phyloP scores from a whole-genome alignment of 108 stramenopile species.

The Cylindrotheca fusiformis region DNA sequence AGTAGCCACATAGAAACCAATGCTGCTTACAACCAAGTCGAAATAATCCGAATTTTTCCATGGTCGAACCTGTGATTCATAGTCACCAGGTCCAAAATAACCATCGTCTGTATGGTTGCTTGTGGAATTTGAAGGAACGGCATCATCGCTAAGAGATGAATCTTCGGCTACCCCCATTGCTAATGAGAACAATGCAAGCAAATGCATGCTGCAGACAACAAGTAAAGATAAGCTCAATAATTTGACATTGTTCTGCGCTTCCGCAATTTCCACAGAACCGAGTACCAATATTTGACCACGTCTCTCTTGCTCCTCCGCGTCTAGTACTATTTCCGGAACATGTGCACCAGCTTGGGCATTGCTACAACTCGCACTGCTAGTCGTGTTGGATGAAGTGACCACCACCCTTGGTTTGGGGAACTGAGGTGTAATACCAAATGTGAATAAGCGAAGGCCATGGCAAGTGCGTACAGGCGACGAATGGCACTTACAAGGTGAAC shows the following conservation, averaged over 20 bases:
- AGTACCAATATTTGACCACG: conserved; percentile 75
- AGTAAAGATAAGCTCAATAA: conserved; percentile 73
- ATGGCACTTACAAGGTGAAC: conserved; percentile 78
- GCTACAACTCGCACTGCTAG: conserved; percentile 23
- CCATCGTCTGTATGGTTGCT: conserved; percentile 10
- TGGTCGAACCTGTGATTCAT: conserved; percentile 32
- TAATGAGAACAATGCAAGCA: conserved; percentile 59
- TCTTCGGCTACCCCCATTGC: conserved; percentile 55
- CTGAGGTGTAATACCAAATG: no score
- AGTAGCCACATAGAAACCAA: conserved; percentile 72
- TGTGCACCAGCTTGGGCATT: conserved; percentile 75
- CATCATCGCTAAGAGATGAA: conserved; percentile 22
- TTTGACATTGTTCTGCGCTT: conserved; percentile 79
- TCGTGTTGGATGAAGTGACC: no score
- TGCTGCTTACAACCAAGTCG: conserved; percentile 49
- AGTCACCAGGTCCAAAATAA: conserved; percentile 1
- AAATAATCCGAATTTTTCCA: conserved; percentile 67
- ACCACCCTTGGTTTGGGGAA: conserved; percentile 84
- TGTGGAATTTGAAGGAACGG: neutral
- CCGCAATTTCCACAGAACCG: conserved; percentile 64
- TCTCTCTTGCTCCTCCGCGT: conserved; percentile 69
- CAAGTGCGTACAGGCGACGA: no score
- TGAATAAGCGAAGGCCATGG: no score
- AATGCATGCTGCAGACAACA: conserved; percentile 70
- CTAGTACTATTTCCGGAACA: conserved; percentile 69